phyloP scores from a whole-genome alignment of 2,329 filamentous ascomycete genomes.

The Penicillium frequentans region DNA sequence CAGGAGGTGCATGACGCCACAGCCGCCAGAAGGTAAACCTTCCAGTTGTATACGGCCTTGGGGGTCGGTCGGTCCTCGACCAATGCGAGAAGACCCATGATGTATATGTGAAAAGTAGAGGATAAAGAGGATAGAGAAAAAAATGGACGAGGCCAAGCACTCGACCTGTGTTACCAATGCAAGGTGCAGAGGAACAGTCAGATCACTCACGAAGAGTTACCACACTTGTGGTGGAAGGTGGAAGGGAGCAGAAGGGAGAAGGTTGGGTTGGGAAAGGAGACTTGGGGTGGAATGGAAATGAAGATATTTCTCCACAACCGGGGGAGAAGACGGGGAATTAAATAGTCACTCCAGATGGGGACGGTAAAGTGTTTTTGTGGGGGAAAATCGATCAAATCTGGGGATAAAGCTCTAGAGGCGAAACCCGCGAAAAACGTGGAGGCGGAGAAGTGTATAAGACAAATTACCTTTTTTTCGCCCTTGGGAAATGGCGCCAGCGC shows the following conservation, averaged over 20 bases:
- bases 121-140: neutral
- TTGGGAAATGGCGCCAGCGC: neutral
- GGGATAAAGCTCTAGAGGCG: slow-evolving; percentile 9
- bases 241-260: neutral
- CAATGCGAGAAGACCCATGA: slow-evolving; percentile 42
- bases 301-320: neutral
- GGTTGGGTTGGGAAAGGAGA: neutral
- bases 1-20: slow-evolving; percentile 59
- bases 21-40: slow-evolving; percentile 55
- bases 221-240: neutral
- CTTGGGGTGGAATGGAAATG: slow-evolving; percentile 1
- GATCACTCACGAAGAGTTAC: slow-evolving; percentile 6
- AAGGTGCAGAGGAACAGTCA: slow-evolving; percentile 7
- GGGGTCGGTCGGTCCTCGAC: slow-evolving; percentile 55
- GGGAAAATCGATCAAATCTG: slow-evolving; percentile 13
- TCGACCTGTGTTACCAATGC: slow-evolving; percentile 6
- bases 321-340: neutral
- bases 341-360: neutral
- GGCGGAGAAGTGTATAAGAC: slow-evolving; percentile 3
- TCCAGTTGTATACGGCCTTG: slow-evolving; percentile 60
- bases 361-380: slow-evolving; percentile 3
- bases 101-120: neutral
- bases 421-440: neutral
- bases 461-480: neutral
- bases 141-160: neutral